Evolutionary conservation across 2,329 filamentous ascomycete species (phyloP).

Genomic region (Botrytis elliptica): DNA sequence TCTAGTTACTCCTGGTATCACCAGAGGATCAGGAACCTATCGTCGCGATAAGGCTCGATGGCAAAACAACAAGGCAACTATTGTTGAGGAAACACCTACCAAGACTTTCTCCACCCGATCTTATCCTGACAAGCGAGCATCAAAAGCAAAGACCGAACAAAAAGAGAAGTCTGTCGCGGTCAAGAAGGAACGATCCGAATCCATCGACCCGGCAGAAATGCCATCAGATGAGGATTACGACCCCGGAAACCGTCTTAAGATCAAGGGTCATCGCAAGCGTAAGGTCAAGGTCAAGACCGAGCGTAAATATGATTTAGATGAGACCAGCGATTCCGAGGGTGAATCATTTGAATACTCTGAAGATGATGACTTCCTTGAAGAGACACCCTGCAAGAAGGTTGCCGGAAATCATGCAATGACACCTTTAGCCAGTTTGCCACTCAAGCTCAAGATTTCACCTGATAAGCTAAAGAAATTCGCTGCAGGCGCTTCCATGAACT

Average conservation of each 20-base stretch:
- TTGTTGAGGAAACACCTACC: slow-evolving; percentile 6
- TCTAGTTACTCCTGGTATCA: slow-evolving; percentile 26
- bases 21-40: slow-evolving; percentile 36
- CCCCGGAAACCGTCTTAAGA: slow-evolving; percentile 14
- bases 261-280: slow-evolving; percentile 13
- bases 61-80: not conserved
- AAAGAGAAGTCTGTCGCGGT: not conserved
- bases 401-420: not conserved
- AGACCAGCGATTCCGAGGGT: not conserved
- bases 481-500: not conserved
- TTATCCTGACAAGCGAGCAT: not conserved
- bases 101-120: not conserved
- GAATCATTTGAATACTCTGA: not conserved
- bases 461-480: not conserved
- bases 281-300: slow-evolving; percentile 8
- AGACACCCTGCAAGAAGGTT: slow-evolving; percentile 13
- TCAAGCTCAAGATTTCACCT: not conserved
- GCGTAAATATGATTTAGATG: slow-evolving; percentile 1
- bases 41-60: slow-evolving; percentile 2
- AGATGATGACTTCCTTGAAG: not conserved
- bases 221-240: slow-evolving; percentile 24
- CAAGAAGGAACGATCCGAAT: slow-evolving; percentile 12
- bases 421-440: not conserved
- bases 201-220: slow-evolving; percentile 16
- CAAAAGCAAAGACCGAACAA: not conserved